Conservation (phyloP, 768 basidiomycete species). For the Chalciporus piperatus region DNA sequence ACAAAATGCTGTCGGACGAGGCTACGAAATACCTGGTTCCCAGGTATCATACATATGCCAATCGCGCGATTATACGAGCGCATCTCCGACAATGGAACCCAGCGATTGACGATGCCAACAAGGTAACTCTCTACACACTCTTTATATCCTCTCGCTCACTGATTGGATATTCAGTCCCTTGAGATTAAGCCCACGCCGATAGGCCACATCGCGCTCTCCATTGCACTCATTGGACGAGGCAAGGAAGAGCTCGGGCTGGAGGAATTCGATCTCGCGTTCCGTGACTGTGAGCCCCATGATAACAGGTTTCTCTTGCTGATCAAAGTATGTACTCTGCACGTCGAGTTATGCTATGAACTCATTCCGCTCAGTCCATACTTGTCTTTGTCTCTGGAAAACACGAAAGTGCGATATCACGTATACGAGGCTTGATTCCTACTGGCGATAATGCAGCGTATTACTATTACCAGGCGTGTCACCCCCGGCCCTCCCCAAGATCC, state of each 20-base stretch:
- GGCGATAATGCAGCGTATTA: too few species aligned
- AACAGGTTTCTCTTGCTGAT: conserved; percentile 7
- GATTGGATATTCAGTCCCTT: conserved; percentile 1
- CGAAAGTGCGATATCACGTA: too few species aligned
- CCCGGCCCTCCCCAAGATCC: too few species aligned
- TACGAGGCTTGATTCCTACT: not conserved
- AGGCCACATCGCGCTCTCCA: conserved; percentile 5
- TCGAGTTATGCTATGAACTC: not conserved
- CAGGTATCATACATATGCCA: too few species aligned
- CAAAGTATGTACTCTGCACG: conserved; percentile 1
- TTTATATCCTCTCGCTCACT: too few species aligned
- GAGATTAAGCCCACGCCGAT: conserved; percentile 1
- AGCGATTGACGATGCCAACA: too few species aligned
- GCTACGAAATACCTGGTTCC: too few species aligned
- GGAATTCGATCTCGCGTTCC: conserved; percentile 10
- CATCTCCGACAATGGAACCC: too few species aligned
- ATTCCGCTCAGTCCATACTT: not conserved
- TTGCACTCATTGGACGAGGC: not conserved
- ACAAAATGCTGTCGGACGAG: too few species aligned
- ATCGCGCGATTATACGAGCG: too few species aligned
- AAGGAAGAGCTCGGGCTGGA: conserved; percentile 1
- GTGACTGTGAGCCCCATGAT: not conserved
- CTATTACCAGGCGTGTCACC: too few species aligned
- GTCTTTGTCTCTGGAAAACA: conserved; percentile 4
- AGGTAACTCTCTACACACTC: too few species aligned